Conservation (phyloP, 225 moss, liverwort and hornwort species). For the Physcomitrellopsis africana region DNA sequence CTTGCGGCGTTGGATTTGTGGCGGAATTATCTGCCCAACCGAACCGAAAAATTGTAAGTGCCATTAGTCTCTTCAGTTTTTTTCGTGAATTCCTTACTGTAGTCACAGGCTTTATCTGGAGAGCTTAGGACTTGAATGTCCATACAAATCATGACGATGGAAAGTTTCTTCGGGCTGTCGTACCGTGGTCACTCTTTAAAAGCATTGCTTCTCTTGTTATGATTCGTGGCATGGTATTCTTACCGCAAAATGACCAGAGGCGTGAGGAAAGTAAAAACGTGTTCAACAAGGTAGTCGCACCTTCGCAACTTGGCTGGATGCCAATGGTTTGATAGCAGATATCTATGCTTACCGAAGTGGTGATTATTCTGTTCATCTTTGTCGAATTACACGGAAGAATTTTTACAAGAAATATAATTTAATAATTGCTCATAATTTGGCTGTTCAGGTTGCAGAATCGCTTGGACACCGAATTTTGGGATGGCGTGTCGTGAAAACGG, state of each 20-base stretch:
- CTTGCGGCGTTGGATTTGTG: conserved; percentile 86
- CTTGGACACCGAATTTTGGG: conserved; percentile 78
- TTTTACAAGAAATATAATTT: too few relatives aligned
- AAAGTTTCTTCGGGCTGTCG: too few relatives aligned
- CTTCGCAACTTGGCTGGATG: conserved; percentile 15
- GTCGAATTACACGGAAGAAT: too few relatives aligned
- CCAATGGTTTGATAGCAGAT: not conserved
- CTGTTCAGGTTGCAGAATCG: conserved; percentile 66
- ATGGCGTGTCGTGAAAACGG: conserved; percentile 73
- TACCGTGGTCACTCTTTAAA: not conserved
- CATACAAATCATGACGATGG: too few relatives aligned
- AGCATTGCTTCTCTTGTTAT: not conserved
- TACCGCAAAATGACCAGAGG: conserved; percentile 62
- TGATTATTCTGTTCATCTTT: too few relatives aligned
- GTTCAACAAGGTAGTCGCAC: conserved; percentile 57
- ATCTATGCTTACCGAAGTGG: not conserved
- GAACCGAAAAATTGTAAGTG: conserved; percentile 64
- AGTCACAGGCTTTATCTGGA: not conserved
- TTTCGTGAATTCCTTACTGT: not conserved
- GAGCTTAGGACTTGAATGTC: too few relatives aligned
- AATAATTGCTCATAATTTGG: not conserved
- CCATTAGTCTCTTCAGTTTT: not conserved
- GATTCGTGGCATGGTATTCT: conserved; percentile 61
- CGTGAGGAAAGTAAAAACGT: conserved; percentile 64
- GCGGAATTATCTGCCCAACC: conserved; percentile 82